These are phyloP conservation scores for Astrephomene gubernaculifera DNA, from an alignment of 139 green algal species.

Conservation along the genomic window DNA sequence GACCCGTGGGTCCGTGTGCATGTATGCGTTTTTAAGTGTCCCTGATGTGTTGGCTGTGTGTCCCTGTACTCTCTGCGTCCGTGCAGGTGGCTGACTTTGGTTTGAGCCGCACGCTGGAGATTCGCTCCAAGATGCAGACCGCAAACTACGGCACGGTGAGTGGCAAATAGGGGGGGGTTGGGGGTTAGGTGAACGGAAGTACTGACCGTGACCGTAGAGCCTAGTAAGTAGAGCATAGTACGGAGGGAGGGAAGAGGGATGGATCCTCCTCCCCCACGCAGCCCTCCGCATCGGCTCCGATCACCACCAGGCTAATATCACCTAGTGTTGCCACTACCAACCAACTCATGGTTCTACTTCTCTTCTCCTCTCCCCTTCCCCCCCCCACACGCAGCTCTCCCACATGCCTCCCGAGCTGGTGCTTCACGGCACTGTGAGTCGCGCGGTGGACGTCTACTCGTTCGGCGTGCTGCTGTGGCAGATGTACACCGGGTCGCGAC, in stretches of 20 bases:
- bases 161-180: too few relatives aligned
- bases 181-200: too few relatives aligned
- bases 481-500: conserved; percentile 69
- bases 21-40: too few relatives aligned
- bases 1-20: too few relatives aligned
- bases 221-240: too few relatives aligned
- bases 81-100: conserved; percentile 77
- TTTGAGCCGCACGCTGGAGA: conserved; percentile 57
- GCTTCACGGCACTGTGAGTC: conserved; percentile 40
- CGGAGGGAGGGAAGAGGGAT: too few relatives aligned
- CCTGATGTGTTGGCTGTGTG: not conserved
- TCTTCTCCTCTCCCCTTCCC: not conserved
- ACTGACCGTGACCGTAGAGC: too few relatives aligned
- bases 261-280: too few relatives aligned
- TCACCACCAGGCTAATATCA: too few relatives aligned
- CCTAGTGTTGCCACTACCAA: too few relatives aligned
- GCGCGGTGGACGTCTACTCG: conserved; percentile 45
- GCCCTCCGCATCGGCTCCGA: too few relatives aligned
- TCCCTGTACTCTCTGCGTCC: not conserved
- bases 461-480: conserved; percentile 67
- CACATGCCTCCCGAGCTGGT: conserved; percentile 57
- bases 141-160: conserved; percentile 57
- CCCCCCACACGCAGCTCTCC: conserved; percentile 12
- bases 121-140: conserved; percentile 50
- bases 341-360: not conserved